Evolutionary conservation across 495 filamentous ascomycete species (phyloP), one percentile per base, ranked within the genome.

Genomic region (Pyrenopolyporus hunteri): DNA sequence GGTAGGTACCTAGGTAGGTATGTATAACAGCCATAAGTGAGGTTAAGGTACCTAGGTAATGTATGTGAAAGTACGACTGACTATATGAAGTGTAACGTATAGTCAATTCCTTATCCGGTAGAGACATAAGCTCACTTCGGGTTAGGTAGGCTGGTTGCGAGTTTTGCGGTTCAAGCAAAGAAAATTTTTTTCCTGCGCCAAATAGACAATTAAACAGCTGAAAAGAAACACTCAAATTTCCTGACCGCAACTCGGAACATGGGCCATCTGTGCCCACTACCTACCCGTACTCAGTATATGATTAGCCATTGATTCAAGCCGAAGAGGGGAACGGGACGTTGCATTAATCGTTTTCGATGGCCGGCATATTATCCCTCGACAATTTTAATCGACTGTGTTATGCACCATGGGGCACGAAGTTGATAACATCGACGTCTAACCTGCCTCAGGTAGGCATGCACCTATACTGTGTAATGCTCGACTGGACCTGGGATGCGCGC

Each of bases 181-280:
- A n/a, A n/a, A n/a, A n/a, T 35, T 35, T 37, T 39, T 19, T 11
- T 23, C 17, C 1, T 42, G 22, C 42, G 47, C 29, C 48, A 31
- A 16, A n/a, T n/a, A n/a, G n/a, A n/a, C n/a, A n/a, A n/a, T n/a
- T 28, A n/a, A 42, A 8, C 13, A 42, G 10, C 31, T 35, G 45
- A 37, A 32, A 13, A 22, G 6, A 20, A 33, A 20, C 16, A 19
- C 35, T 35, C 28, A 8, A 50, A 25, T 19, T 57, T 25, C 57
- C 52, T 66, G 63, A 66, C 63, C 63, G 63, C 63, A 66, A 66
- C 52, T 66, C 33, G 17, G 9, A 6, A 47, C n/a, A 49, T 58
- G 26, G 11, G 13, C n/a, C 48, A 13, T 45, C 11, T 45, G 13
- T 23, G 22, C 23, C 42, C 37, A 25, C n/a, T n/a, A n/a, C n/a